Conservation (phyloP, 257 asterid genomes). For the Cynanchum wilfordii region DNA sequence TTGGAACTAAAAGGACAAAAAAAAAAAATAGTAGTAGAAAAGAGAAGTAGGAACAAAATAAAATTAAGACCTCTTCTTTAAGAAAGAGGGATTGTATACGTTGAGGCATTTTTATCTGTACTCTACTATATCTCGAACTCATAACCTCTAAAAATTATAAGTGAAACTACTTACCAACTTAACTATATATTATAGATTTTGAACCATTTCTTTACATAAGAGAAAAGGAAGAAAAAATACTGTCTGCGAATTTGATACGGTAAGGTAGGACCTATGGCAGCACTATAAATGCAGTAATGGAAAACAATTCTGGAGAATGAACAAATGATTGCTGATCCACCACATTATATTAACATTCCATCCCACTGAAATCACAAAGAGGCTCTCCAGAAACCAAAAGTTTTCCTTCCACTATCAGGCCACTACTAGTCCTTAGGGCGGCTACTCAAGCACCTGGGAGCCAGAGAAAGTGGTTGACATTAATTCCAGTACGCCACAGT, state of each 20-base stretch:
- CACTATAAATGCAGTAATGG: slow-evolving; percentile 1
- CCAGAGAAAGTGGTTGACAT: neutral
- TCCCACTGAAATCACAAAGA: slow-evolving; percentile 5
- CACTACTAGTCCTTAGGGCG: neutral
- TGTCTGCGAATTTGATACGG: neutral
- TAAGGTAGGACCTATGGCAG: neutral
- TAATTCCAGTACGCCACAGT: neutral
- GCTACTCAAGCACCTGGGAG: neutral
- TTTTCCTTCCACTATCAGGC: slow-evolving; percentile 4
- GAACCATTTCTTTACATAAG: too few relatives aligned
- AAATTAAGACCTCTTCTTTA: too few relatives aligned
- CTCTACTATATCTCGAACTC: too few relatives aligned
- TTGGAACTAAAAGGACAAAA: too few relatives aligned
- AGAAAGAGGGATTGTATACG: too few relatives aligned
- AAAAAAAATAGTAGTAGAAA: too few relatives aligned
- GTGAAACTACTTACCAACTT: too few relatives aligned
- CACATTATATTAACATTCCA: neutral
- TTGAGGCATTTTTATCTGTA: too few relatives aligned
- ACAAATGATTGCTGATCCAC: slow-evolving; percentile 14
- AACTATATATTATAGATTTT: too few relatives aligned
- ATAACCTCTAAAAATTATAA: too few relatives aligned
- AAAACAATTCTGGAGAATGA: slow-evolving; percentile 4
- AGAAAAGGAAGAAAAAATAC: neutral
- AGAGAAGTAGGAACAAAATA: too few relatives aligned
- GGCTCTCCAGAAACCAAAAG: neutral